These are phyloP conservation scores for Favolaschia claudopus DNA, from an alignment of 768 basidiomycete species.

Conservation along the genomic window DNA sequence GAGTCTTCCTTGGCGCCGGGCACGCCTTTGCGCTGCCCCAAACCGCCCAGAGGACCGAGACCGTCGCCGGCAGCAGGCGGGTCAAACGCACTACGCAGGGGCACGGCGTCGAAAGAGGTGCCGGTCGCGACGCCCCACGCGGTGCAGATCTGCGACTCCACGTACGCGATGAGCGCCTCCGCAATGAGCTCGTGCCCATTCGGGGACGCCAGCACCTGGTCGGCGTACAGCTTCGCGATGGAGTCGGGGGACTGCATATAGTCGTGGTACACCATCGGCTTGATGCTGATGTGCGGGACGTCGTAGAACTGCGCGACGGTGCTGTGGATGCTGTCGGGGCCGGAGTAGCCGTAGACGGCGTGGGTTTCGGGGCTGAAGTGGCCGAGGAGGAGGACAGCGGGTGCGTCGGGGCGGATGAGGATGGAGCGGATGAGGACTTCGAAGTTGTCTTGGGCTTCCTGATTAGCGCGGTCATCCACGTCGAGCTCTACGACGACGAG, in stretches of 20 bases:
- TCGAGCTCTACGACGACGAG: slow-evolving; percentile 96
- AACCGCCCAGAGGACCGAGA: slow-evolving; percentile 83
- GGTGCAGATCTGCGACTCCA: slow-evolving; percentile 88
- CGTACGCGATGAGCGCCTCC: slow-evolving; percentile 91
- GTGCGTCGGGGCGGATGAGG: slow-evolving; percentile 88
- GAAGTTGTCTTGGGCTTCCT: slow-evolving; percentile 80
- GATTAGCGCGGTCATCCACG: slow-evolving; percentile 81
- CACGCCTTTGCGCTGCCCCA: slow-evolving; percentile 84
- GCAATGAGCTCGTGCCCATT: slow-evolving; percentile 85
- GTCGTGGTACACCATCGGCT: slow-evolving; percentile 80
- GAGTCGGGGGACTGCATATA: slow-evolving; percentile 80
- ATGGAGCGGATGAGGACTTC: slow-evolving; percentile 93
- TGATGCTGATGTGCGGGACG: slow-evolving; percentile 89
- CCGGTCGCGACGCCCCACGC: slow-evolving; percentile 84
- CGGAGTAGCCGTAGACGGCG: slow-evolving; percentile 79
- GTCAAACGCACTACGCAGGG: slow-evolving; percentile 48
- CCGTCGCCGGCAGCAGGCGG: slow-evolving; percentile 45
- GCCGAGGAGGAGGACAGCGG: slow-evolving; percentile 93
- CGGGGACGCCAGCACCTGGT: slow-evolving; percentile 82
- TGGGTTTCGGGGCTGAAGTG: slow-evolving; percentile 93
- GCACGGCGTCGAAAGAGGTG: slow-evolving; percentile 66
- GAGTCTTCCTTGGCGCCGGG: slow-evolving; percentile 50
- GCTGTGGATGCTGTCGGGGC: slow-evolving; percentile 90
- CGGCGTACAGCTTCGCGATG: slow-evolving; percentile 76
- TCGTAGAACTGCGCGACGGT: slow-evolving; percentile 97